Evolutionary conservation across 2,329 filamentous ascomycete species (phyloP), one percentile per base, ranked within the genome.

Genomic region (Beauveria sp.): DNA sequence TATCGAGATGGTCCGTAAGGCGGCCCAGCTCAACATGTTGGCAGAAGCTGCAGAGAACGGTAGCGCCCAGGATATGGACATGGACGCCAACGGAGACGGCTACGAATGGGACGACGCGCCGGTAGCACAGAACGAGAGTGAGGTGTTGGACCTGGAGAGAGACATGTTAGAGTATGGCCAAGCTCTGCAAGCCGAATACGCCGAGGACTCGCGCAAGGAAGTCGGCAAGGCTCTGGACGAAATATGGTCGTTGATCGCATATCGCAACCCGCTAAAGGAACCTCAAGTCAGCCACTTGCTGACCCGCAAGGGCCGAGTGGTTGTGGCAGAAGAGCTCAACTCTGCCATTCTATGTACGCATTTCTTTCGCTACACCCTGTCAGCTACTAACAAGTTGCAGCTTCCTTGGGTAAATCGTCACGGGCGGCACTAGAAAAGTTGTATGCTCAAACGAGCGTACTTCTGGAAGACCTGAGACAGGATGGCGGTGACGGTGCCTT

Each of bases 251-350:
- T 79, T 97, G 60, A 84, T 98, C 65, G 93, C 93, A 1, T 99
- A 98, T 70, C 77, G 84, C 42, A 90, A 97, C 70, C 90, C 93
- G 0, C 80, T 89, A 18, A 85, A 87, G 67, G 91, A 90, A 65
- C 81, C 83, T 54, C 84, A 88, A 63, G 83, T 97, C 63, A 87
- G 88, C 18, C 88, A 91, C 70, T 77, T 97, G 63, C 78, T 99
- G 62, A 90, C 96, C 68, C 80, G 83, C 45, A 84, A 83, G 58
- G 91, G 90, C 1, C 81, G 95, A 49, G 84, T 87, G 20, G 81
- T 85, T 20, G 91, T 98, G 46, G 93, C 93, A 9, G 95, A 99
- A 76, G 93, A 96, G 73, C 79, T 99, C 62, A 98, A 98, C 74
- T 90, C 91, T 64, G 93, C 91, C 52, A 96, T 99, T 68, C 75